phyloP scores from a whole-genome alignment of 768 basidiomycete species.

The Boletus subparvulus region DNA sequence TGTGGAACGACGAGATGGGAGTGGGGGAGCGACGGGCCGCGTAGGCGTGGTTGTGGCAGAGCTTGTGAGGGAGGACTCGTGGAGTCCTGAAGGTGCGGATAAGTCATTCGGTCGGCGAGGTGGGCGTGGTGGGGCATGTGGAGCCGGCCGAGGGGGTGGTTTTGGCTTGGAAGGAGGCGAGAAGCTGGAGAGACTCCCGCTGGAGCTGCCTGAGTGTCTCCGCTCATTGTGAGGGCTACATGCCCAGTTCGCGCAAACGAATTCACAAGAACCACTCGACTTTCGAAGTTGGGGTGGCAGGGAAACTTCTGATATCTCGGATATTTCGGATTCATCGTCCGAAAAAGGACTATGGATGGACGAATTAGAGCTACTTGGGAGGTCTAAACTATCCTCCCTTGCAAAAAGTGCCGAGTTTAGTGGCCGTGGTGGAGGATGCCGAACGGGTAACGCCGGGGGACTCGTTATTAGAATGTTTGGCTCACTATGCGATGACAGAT shows the following conservation, averaged over 20 bases:
- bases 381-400: slow-evolving; percentile 22
- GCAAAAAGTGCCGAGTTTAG: slow-evolving; percentile 18
- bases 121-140: slow-evolving; percentile 20
- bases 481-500: slow-evolving; percentile 20
- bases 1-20: slow-evolving; percentile 38
- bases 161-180: slow-evolving; percentile 17
- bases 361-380: slow-evolving; percentile 18
- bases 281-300: slow-evolving; percentile 12
- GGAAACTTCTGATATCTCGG: slow-evolving; percentile 21
- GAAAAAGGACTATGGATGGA: slow-evolving; percentile 32
- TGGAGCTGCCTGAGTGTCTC: slow-evolving; percentile 24
- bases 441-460: slow-evolving; percentile 18
- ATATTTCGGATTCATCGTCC: slow-evolving; percentile 30
- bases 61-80: neutral
- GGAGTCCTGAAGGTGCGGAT: neutral
- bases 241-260: neutral
- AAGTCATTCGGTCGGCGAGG: slow-evolving; percentile 15
- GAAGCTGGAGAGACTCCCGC: slow-evolving; percentile 13
- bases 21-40: slow-evolving; percentile 34
- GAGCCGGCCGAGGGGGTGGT: slow-evolving; percentile 22
- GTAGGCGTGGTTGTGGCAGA: slow-evolving; percentile 13
- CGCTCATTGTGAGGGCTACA: slow-evolving; percentile 4
- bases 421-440: slow-evolving; percentile 20
- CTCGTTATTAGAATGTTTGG: slow-evolving; percentile 25
- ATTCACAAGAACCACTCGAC: slow-evolving; percentile 3